phyloP scores from a whole-genome alignment of 768 basidiomycete species.

The Lactarius tabidus region DNA sequence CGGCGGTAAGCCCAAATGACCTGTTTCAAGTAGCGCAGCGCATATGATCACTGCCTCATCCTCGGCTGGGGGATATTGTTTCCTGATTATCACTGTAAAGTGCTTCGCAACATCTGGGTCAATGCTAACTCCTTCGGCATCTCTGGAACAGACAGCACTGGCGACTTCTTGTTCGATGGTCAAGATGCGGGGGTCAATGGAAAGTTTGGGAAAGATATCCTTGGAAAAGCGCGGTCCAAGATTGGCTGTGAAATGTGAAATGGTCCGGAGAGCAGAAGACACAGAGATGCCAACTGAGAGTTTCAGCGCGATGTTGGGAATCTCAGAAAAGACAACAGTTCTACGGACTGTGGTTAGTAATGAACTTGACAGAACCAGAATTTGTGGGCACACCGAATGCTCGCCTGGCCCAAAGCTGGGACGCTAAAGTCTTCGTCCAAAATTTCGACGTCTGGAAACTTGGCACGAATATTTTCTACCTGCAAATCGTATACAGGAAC shows the following conservation, averaged over 20 bases:
- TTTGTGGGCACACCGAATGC: slow-evolving; percentile 42
- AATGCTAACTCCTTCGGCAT: slow-evolving; percentile 26
- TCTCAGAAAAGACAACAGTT: slow-evolving; percentile 45
- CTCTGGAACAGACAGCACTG: slow-evolving; percentile 41
- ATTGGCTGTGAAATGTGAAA: slow-evolving; percentile 55
- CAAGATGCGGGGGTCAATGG: slow-evolving; percentile 41
- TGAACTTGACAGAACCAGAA: neutral
- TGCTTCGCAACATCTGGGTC: slow-evolving; percentile 50
- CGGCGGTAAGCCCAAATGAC: slow-evolving; percentile 39
- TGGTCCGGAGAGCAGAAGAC: slow-evolving; percentile 54
- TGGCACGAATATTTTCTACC: slow-evolving; percentile 40
- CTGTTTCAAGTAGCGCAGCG: slow-evolving; percentile 51
- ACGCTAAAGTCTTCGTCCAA: slow-evolving; percentile 42
- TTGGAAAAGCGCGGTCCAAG: slow-evolving; percentile 54
- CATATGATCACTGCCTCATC: slow-evolving; percentile 47
- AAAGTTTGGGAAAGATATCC: slow-evolving; percentile 47
- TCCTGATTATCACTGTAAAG: slow-evolving; percentile 47
- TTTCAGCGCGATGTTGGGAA: slow-evolving; percentile 46
- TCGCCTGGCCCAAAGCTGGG: slow-evolving; percentile 46
- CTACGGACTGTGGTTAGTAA: slow-evolving; percentile 24
- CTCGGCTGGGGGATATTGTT: slow-evolving; percentile 38
- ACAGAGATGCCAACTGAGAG: slow-evolving; percentile 53
- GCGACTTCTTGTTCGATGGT: slow-evolving; percentile 46
- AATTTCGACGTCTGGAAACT: slow-evolving; percentile 41
- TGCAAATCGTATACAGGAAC: slow-evolving; percentile 57